These are phyloP conservation scores for Neckera pumila DNA, from an alignment of 225 moss, liverwort and hornwort genomes.

Conservation along the genomic window DNA sequence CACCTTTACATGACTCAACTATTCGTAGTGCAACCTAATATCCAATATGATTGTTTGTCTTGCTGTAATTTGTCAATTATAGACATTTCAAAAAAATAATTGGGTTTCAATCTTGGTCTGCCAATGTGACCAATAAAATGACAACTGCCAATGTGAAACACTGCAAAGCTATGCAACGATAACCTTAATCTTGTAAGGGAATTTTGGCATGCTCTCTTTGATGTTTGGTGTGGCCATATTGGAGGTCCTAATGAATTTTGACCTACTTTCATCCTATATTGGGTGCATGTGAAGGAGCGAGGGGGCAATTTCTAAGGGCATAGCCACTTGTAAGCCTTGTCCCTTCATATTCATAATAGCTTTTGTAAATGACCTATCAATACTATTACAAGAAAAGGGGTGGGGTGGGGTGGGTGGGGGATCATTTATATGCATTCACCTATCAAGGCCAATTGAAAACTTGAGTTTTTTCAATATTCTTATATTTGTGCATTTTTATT, in stretches of 20 bases:
- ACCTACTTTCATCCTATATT: neutral
- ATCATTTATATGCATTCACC: neutral
- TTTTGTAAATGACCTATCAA: accelerated
- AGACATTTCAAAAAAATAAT: neutral
- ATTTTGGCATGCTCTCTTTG: neutral
- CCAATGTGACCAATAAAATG: neutral
- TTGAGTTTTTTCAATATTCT: neutral
- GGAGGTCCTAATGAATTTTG: neutral
- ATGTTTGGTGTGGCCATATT: neutral
- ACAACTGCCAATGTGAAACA: neutral
- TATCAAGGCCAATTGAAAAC: neutral
- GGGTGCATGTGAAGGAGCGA: neutral
- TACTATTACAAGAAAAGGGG: neutral
- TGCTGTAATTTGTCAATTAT: neutral
- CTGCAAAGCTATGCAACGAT: neutral
- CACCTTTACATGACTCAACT: neutral
- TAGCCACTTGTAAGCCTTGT: neutral
- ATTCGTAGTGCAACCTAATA: neutral
- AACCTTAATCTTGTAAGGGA: neutral
- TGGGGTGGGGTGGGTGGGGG: too few species aligned
- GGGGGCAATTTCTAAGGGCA: neutral
- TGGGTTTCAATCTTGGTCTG: neutral
- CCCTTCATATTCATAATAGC: neutral
- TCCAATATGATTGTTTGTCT: neutral
- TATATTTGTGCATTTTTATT: neutral